Conservation (phyloP, 2,329 filamentous ascomycete species). For the Cercospora zeae-maydis region DNA sequence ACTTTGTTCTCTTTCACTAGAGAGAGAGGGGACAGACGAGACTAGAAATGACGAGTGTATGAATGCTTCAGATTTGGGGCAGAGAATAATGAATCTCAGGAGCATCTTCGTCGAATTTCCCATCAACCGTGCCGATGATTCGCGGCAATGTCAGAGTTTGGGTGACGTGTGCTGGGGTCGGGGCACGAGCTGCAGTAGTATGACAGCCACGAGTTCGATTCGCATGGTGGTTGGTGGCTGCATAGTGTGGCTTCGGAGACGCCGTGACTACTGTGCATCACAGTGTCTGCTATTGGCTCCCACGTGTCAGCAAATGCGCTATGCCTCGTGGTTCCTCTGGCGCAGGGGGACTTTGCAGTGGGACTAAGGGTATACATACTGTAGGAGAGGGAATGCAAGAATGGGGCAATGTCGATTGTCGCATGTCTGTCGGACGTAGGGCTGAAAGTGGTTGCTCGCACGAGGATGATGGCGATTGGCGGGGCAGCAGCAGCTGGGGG, state of each 20-base stretch:
- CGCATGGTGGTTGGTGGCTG: background rate
- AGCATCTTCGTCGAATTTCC: background rate
- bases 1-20: background rate
- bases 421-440: background rate
- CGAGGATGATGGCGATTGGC: background rate
- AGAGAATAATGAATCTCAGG: background rate
- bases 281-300: background rate
- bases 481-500: background rate
- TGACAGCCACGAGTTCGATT: background rate
- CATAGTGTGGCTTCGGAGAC: background rate
- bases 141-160: background rate
- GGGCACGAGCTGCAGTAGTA: background rate
- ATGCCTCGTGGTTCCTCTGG: background rate
- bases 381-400: too few relatives aligned
- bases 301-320: background rate
- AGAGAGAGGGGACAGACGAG: background rate
- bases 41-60: background rate
- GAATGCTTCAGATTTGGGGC: background rate
- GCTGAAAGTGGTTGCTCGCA: background rate
- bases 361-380: too few relatives aligned
- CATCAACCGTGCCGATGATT: background rate
- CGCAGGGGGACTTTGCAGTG: too few relatives aligned
- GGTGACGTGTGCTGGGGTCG: too few relatives aligned
- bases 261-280: conserved; percentile 1
- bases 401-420: background rate